Conservation (phyloP, 495 filamentous ascomycete genomes). For the Clohesyomyces aquaticus region DNA sequence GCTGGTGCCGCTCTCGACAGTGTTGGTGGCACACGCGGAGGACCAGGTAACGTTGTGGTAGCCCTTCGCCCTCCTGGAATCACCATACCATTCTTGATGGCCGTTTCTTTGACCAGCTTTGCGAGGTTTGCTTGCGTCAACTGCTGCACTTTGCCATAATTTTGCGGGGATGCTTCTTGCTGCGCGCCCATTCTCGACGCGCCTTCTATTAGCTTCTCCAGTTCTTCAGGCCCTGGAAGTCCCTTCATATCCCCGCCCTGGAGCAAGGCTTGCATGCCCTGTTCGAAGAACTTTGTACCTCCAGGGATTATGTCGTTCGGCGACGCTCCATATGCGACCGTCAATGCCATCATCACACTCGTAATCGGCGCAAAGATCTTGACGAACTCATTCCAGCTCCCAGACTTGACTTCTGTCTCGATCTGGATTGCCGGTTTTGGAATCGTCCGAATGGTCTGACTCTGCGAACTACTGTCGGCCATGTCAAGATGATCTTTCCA, state of each 20-base stretch:
- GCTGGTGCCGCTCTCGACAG: slow-evolving; percentile 3
- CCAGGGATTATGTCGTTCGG: slow-evolving; percentile 37
- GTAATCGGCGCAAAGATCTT: slow-evolving; percentile 50
- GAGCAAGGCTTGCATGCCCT: slow-evolving; percentile 31
- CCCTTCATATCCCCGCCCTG: slow-evolving; percentile 33
- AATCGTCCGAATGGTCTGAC: slow-evolving; percentile 33
- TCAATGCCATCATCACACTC: slow-evolving; percentile 42
- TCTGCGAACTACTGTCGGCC: slow-evolving; percentile 19
- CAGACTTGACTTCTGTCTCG: slow-evolving; percentile 48
- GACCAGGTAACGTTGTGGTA: slow-evolving; percentile 20
- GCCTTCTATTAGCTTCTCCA: slow-evolving; percentile 38
- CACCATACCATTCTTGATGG: slow-evolving; percentile 38
- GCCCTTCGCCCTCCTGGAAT: slow-evolving; percentile 24
- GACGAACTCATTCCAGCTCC: slow-evolving; percentile 49
- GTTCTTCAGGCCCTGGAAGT: slow-evolving; percentile 31
- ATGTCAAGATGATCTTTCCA: slow-evolving; percentile 41
- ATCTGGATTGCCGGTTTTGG: slow-evolving; percentile 31
- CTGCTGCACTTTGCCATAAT: slow-evolving; percentile 29
- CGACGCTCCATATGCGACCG: slow-evolving; percentile 42
- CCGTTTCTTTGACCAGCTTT: slow-evolving; percentile 38
- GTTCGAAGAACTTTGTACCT: slow-evolving; percentile 32
- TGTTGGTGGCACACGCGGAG: background rate
- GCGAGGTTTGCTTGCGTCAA: slow-evolving; percentile 39
- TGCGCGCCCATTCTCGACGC: slow-evolving; percentile 29
- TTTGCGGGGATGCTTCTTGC: slow-evolving; percentile 14